Evolutionary conservation across 768 basidiomycete species (phyloP).

Genomic region (Psilocybe sp.): DNA sequence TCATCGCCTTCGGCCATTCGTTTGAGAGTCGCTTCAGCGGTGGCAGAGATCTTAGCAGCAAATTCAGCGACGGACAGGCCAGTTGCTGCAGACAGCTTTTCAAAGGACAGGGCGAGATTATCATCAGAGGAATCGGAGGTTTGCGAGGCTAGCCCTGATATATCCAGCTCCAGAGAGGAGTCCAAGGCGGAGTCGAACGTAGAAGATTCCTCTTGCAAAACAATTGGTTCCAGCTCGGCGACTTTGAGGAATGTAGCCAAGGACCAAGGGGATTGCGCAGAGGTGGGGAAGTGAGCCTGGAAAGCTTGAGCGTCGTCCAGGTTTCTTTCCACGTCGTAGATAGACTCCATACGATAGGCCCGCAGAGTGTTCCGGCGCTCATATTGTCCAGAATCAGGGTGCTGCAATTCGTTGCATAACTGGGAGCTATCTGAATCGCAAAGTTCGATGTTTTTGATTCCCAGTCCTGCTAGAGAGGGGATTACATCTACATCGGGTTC

Average conservation of each 20-base stretch:
- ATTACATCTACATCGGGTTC: slow-evolving; percentile 4
- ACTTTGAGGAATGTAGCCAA: slow-evolving; percentile 19
- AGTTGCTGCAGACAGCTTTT: slow-evolving; percentile 26
- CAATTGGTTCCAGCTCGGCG: slow-evolving; percentile 15
- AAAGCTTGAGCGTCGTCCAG: not conserved
- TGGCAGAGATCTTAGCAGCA: slow-evolving; percentile 32
- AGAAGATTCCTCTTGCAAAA: not conserved
- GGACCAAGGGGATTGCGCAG: slow-evolving; percentile 17
- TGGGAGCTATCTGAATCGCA: slow-evolving; percentile 4
- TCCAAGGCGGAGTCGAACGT: slow-evolving; percentile 6
- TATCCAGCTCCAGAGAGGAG: slow-evolving; percentile 10
- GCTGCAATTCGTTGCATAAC: not conserved
- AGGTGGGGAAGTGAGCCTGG: not conserved
- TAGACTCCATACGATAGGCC: slow-evolving; percentile 7
- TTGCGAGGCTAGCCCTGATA: slow-evolving; percentile 5
- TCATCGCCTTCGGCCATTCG: slow-evolving; percentile 17
- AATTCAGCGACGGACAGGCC: slow-evolving; percentile 31
- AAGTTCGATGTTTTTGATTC: slow-evolving; percentile 24
- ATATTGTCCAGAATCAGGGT: not conserved
- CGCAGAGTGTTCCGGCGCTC: slow-evolving; percentile 5
- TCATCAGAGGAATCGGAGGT: slow-evolving; percentile 4
- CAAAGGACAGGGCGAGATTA: slow-evolving; percentile 17
- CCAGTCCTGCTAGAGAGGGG: slow-evolving; percentile 25
- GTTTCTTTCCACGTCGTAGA: slow-evolving; percentile 4
- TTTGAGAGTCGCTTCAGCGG: slow-evolving; percentile 30